Percentiles rank a stretch among this genome's conserved stretches.
Conservation (phyloP, 192 early-diverging fungal genomes). For the Linnemannia elongata region DNA sequence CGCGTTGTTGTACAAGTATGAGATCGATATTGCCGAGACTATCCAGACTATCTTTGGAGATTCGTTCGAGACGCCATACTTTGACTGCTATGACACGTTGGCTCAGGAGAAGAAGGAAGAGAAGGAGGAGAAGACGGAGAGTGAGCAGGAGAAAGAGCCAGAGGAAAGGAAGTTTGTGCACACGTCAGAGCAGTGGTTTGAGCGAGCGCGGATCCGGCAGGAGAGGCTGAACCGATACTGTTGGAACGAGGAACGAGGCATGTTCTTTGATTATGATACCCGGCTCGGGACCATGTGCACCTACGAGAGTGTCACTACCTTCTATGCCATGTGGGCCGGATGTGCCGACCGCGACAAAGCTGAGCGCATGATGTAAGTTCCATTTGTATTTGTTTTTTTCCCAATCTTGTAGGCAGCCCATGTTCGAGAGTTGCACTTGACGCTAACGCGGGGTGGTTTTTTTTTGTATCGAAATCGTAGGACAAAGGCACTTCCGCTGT, state of each 20-base stretch:
- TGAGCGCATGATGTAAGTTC: conserved; percentile 72
- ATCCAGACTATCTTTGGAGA: conserved; percentile 74
- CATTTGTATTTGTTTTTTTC: not conserved
- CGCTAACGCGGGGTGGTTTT: conserved; percentile 12
- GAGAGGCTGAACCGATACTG: conserved; percentile 82
- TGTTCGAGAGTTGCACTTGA: not conserved
- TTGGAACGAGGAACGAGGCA: conserved; percentile 83
- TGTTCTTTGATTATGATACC: conserved; percentile 96
- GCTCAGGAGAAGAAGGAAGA: conserved; percentile 19
- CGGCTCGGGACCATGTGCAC: conserved; percentile 68
- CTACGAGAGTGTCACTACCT: conserved; percentile 92
- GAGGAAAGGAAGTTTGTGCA: conserved; percentile 37
- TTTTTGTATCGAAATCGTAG: not conserved
- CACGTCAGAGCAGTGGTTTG: conserved; percentile 71
- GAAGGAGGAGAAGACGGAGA: not conserved
- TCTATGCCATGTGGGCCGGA: conserved; percentile 95
- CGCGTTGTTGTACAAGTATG: conserved; percentile 95
- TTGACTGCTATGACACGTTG: conserved; percentile 24
- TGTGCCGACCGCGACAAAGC: conserved; percentile 84
- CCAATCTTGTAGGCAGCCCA: not conserved
- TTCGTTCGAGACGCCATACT: conserved; percentile 58
- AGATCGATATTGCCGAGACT: conserved; percentile 87
- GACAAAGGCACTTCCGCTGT: conserved; percentile 72
- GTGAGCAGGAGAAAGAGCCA: not conserved
- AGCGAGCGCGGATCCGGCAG: conserved; percentile 72